phyloP scores from a whole-genome alignment of 1,139 yeast genomes.

The Debaryomyces fabryi region DNA sequence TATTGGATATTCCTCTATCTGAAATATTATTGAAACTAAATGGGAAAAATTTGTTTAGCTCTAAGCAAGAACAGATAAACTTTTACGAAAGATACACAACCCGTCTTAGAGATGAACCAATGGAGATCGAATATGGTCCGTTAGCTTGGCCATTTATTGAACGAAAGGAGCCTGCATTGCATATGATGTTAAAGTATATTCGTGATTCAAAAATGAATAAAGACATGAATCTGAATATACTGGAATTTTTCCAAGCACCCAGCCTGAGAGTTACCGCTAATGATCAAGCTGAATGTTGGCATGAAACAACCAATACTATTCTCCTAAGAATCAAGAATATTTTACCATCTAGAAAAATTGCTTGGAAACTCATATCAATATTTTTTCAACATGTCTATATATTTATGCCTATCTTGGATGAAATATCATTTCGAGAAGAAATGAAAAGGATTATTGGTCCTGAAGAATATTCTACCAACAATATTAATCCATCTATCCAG shows the following conservation, averaged over 20 bases:
- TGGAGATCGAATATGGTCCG: not conserved
- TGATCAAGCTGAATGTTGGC: not conserved
- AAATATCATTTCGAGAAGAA: not conserved
- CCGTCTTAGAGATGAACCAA: not conserved
- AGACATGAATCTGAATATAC: not conserved
- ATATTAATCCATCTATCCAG: constrained; percentile 19
- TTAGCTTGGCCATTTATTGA: constrained; percentile 9
- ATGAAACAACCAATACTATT: constrained; percentile 9
- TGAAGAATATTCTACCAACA: constrained; percentile 4
- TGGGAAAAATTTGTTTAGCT: not conserved
- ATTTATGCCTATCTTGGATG: constrained; percentile 7
- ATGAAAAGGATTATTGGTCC: constrained; percentile 7
- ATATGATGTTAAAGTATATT: not conserved
- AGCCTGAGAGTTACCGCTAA: not conserved
- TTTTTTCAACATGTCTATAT: constrained; percentile 37
- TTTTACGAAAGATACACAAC: not conserved
- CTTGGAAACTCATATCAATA: constrained; percentile 34
- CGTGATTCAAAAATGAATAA: not conserved
- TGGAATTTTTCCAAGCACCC: not conserved
- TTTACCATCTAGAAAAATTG: constrained; percentile 33
- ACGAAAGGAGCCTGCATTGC: constrained; percentile 8
- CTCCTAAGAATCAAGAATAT: constrained; percentile 27
- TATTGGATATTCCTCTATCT: not conserved
- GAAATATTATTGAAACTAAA: too few species aligned
- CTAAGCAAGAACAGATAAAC: not conserved